These are phyloP conservation scores for Acrocalymma vagum DNA, from an alignment of 2,329 filamentous ascomycete species.

Conservation along the genomic window DNA sequence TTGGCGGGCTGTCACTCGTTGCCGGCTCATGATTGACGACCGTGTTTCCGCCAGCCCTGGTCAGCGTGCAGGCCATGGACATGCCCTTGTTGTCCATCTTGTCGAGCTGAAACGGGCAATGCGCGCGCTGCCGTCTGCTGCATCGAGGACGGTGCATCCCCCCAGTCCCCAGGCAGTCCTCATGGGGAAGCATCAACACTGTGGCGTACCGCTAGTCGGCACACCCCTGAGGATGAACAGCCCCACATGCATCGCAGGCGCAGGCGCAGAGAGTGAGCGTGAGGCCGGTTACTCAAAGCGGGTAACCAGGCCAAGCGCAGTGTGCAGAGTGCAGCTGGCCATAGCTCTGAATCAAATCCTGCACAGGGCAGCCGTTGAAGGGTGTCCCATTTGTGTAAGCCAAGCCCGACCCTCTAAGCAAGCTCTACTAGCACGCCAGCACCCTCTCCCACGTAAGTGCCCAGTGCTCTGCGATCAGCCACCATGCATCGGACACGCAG, in stretches of 20 bases:
- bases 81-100: conserved; percentile 30
- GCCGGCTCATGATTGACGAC: conserved; percentile 18
- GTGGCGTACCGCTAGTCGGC: too few species aligned
- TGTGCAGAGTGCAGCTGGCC: conserved; percentile 24
- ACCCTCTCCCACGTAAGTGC: conserved; percentile 35
- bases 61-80: conserved; percentile 38
- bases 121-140: conserved; percentile 30
- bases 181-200: too few species aligned
- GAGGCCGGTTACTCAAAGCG: too few species aligned
- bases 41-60: conserved; percentile 17
- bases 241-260: conserved; percentile 22
- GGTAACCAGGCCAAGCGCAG: too few species aligned
- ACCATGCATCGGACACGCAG: conserved; percentile 19
- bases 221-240: conserved; percentile 17
- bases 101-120: conserved; percentile 40
- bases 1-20: too few species aligned
- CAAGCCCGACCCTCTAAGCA: conserved; percentile 26
- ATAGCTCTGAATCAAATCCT: conserved; percentile 27
- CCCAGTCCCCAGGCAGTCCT: too few species aligned
- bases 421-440: conserved; percentile 16
- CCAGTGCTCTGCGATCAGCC: conserved; percentile 26
- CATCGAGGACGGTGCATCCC: conserved; percentile 24
- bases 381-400: conserved; percentile 17
- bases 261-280: too few species aligned
- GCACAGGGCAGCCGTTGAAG: conserved; percentile 37